These are phyloP conservation scores for Aspergillus ellipticus DNA, from an alignment of 495 filamentous ascomycete species.

Conservation along the genomic window DNA sequence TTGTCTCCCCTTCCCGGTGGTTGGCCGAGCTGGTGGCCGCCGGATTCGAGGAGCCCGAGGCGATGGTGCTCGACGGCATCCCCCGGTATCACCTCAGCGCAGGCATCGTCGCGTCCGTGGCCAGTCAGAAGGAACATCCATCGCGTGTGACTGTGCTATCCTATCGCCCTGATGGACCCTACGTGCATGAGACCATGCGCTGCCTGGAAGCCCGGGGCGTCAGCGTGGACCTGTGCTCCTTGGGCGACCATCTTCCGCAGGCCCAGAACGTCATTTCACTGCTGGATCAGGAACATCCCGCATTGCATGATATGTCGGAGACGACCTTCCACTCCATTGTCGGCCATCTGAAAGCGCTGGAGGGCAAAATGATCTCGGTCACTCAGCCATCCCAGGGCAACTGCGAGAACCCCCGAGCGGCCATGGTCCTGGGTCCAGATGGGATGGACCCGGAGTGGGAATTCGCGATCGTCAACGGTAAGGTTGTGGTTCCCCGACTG, in stretches of 20 bases:
- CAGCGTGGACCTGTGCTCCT: conserved; percentile 15
- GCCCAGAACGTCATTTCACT: conserved; percentile 30
- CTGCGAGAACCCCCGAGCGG: conserved; percentile 37
- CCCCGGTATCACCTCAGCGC: conserved; percentile 29
- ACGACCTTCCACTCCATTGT: conserved; percentile 4
- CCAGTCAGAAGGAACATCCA: background rate
- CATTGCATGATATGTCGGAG: conserved; percentile 23
- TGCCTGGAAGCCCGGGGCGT: conserved; percentile 7
- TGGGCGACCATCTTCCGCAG: conserved; percentile 19
- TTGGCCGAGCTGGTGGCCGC: background rate
- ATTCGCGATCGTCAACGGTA: conserved; percentile 25
- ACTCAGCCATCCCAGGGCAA: conserved; percentile 30
- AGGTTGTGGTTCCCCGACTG: conserved; percentile 22
- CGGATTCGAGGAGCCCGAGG: background rate
- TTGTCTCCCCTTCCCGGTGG: background rate
- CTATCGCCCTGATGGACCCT: conserved; percentile 8
- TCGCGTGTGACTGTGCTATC: conserved; percentile 6
- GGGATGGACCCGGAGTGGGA: conserved; percentile 29
- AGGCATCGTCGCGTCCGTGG: conserved; percentile 25
- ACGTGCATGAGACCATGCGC: conserved; percentile 1
- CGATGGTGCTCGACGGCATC: background rate
- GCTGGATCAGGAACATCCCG: conserved; percentile 28
- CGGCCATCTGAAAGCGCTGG: conserved; percentile 12
- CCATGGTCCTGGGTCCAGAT: conserved; percentile 26
- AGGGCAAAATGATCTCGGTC: conserved; percentile 35